Conservation (phyloP, 2,329 filamentous ascomycete species). For the Fusarium praegraminearum region DNA sequence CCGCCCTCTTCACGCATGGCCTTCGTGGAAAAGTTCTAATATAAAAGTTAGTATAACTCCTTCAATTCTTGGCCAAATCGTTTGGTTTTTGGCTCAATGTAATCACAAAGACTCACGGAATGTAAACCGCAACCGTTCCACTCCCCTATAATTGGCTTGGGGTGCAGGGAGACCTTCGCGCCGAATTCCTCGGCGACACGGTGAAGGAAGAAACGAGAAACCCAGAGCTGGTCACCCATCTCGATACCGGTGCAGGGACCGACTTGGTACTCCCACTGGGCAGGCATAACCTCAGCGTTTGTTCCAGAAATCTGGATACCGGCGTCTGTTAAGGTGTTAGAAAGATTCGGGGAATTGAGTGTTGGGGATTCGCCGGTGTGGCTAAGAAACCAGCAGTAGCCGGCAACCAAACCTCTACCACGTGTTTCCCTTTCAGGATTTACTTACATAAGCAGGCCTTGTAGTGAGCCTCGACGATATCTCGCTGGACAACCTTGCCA, state of each 20-base stretch:
- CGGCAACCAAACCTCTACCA: not conserved
- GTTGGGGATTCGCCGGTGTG: not conserved
- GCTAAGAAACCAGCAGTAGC: not conserved
- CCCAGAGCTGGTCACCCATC: constrained; percentile 97
- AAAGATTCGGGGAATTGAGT: not conserved
- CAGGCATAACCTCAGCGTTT: constrained; percentile 98
- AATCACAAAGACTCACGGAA: constrained; percentile 41
- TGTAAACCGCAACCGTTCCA: constrained; percentile 98
- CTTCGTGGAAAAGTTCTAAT: constrained; percentile 87
- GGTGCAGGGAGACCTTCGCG: constrained; percentile 92
- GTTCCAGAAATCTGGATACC: constrained; percentile 96
- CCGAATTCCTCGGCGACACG: constrained; percentile 97
- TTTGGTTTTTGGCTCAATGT: not conserved
- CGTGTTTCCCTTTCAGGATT: no score
- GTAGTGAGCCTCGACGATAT: constrained; percentile 83
- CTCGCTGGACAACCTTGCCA: constrained; percentile 97
- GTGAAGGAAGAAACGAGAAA: constrained; percentile 83
- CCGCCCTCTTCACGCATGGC: constrained; percentile 91
- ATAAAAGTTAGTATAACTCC: not conserved
- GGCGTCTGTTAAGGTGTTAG: constrained; percentile 61
- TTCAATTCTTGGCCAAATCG: not conserved
- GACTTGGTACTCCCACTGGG: constrained; percentile 98
- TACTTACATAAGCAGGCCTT: constrained; percentile 73
- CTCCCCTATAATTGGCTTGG: constrained; percentile 91
- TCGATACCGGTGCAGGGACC: constrained; percentile 89